Evolutionary conservation across 257 asterid genomes (phyloP), one percentile per base, ranked within the genome.

Genomic region (Solanum megistacrolobum): DNA sequence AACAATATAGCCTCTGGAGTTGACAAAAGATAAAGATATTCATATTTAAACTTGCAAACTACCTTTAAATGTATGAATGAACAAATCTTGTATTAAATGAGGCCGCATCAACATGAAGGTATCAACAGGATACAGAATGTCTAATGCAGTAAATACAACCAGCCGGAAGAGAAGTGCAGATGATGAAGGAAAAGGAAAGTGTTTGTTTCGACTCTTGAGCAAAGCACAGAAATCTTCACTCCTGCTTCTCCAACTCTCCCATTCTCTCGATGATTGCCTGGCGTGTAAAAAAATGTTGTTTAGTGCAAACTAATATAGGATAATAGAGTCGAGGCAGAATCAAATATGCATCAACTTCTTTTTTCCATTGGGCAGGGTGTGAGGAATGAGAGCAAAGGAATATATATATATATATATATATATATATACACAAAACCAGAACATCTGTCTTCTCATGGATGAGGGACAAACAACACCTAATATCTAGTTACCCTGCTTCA

Each of bases 181-280:
- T 12, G 12, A 81, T n/a, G 83, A 38, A 31, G 20, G n/a, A 41
- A 78, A 39, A 8, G 62, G 11, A 1, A 41, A 16, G 85, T 13
- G 27, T 46, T 5, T 2, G 62, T 46, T 9, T 81, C 0, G 39
- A 81, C 66, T 81, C 41, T 46, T 3, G 41, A 81, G 41, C 85
- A 81, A 60, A 46, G 6, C 31, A 81, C 7, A 2, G 7, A 29
- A 35, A 43, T 85, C 83, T 83, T 88, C 88, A 96, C 81, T 96
- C 98, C 88, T 91, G 96, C 93, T 94, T 96, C 89, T 96, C 98
- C 94, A 96, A 86, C 90, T 96, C 98, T 78, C 98, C 98, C 98
- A 96, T 95, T 92, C 98, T 94, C 93, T 95, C 98, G 69, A 96
- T 96, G 89, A 96, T 96, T 68, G 98, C 98, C 99, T 96, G 93